phyloP scores from a whole-genome alignment of 73 alveolate genomes.

The Tetrahymena thermophila region DNA sequence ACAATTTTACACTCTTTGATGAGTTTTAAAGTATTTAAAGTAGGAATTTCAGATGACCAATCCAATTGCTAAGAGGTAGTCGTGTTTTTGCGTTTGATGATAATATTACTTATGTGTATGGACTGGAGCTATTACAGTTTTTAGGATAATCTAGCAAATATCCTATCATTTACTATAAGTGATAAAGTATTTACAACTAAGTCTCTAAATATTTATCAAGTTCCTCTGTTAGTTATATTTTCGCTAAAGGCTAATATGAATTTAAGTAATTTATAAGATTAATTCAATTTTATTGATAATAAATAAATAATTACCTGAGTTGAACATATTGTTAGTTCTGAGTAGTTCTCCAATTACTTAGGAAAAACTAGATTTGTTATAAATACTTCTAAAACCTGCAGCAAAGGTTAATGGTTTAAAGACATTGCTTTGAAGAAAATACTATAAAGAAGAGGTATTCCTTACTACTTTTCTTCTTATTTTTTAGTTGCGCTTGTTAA shows the following conservation, averaged over 20 bases:
- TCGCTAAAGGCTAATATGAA: neutral
- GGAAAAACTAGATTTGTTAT: neutral
- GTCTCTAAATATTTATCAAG: neutral
- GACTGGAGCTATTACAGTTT: neutral
- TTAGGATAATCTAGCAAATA: neutral
- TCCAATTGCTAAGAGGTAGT: neutral
- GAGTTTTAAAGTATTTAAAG: neutral
- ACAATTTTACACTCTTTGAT: neutral
- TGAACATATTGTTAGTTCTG: neutral
- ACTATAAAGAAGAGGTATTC: neutral
- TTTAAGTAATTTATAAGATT: neutral
- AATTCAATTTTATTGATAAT: neutral
- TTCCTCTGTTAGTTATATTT: neutral
- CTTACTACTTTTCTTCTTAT: neutral
- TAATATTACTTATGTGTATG: neutral
- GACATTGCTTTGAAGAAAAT: neutral
- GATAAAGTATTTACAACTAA: neutral
- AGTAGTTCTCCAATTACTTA: neutral
- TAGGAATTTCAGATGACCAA: neutral
- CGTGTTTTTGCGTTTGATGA: neutral
- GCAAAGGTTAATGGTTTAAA: neutral
- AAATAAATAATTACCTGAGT: neutral
- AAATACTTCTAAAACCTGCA: neutral
- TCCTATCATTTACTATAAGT: neutral
- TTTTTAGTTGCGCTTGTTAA: neutral